Evolutionary conservation across 1,284 basidiomycete species (phyloP), one percentile per base, ranked within the genome.

Genomic region (Boletus hoseneyae): DNA sequence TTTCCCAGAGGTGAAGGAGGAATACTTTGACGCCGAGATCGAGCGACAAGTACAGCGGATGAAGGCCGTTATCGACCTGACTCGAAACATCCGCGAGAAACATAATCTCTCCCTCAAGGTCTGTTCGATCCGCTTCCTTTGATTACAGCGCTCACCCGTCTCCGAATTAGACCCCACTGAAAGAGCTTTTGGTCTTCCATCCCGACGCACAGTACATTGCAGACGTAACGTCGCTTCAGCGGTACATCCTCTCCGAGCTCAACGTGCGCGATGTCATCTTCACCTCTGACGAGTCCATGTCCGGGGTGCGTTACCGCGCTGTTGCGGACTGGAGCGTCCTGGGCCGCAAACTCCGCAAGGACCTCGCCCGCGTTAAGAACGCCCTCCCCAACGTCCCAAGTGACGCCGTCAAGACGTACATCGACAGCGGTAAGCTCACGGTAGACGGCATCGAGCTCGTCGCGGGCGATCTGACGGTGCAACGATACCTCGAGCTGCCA

Each of bases 1-100:
- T 43, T 98, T 97, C 86, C 97, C 97, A 0, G 79, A 87, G 45
- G 89, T 95, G 50, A 93, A 94, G 66, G 83, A 90, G 58, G 94
- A 96, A 62, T 99, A 98, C 75, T 94, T 97, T 67, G 93, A 99
- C 70, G 82, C 79, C n/a, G 88, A 87, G 62, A 97, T 99, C 59
- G 94, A 98, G 74, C 84, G 95, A 47, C 90, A 96, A 71, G 93
- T 99, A 42, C 83, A 90, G 72, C 85, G 94, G 23, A 93, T 99
- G 85, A 94, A 97, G 70, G 78, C 85, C 12, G 90, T 99, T 65
- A 97, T 99, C 57, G 94, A 98, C 55, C 75, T 99, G 54, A 88
- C 89, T 16, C 84, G 97, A 57, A 87, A 87, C 57, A 80, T 98
- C 59, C 88, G 97, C 51, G 95, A 98, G 71, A 84, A 83, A 62